These are phyloP conservation scores for Nicotiana benthamiana DNA, from an alignment of 257 asterid genomes.

Conservation along the genomic window DNA sequence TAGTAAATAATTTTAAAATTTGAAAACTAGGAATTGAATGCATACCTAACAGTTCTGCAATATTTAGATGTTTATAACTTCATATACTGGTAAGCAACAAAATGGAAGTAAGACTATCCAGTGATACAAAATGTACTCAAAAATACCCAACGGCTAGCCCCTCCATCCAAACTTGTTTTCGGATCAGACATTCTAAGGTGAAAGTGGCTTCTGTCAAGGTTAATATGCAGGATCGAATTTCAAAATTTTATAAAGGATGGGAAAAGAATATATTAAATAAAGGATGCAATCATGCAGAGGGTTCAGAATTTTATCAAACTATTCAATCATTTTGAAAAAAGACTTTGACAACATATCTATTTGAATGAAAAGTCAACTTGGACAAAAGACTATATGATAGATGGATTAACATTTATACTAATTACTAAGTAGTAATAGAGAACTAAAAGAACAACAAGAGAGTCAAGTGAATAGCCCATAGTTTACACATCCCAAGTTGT, in stretches of 20 bases:
- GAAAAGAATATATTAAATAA: background rate
- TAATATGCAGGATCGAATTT: background rate
- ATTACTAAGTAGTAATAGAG: background rate
- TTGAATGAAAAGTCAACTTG: background rate
- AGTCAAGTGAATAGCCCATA: background rate
- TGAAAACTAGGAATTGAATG: too few relatives aligned
- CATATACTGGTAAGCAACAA: background rate
- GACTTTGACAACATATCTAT: background rate
- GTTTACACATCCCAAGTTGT: background rate
- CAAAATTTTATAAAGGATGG: background rate
- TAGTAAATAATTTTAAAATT: too few relatives aligned
- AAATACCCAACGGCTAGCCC: background rate
- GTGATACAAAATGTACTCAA: background rate
- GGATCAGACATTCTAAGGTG: background rate
- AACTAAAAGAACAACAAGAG: background rate
- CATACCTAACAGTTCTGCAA: too few relatives aligned
- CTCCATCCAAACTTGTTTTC: background rate
- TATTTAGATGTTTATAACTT: too few relatives aligned
- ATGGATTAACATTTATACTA: background rate
- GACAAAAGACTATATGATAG: background rate
- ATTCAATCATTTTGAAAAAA: background rate
- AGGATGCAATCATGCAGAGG: background rate
- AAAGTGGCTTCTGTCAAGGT: background rate
- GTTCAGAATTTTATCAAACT: background rate
- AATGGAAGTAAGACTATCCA: background rate